Percentiles rank a stretch among this genome's conserved stretches.
These are phyloP conservation scores for Leptographium wingfieldii DNA, from an alignment of 2,329 filamentous ascomycete genomes.

Conservation along the genomic window DNA sequence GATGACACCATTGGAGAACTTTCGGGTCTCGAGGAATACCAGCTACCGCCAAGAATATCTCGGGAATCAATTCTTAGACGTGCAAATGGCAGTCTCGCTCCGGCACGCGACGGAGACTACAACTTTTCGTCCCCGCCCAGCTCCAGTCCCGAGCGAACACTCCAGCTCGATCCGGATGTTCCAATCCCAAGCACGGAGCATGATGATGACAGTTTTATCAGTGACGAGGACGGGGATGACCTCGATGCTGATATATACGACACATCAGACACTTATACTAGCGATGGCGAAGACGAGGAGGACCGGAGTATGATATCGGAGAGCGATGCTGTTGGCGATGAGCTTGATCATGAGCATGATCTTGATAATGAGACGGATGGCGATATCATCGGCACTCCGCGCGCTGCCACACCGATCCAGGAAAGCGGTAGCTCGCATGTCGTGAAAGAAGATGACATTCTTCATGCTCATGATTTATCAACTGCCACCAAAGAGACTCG, in stretches of 20 bases:
- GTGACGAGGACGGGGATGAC: conserved; percentile 15
- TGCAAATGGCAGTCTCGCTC: conserved; percentile 53
- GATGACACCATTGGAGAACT: conserved; percentile 50
- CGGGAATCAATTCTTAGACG: conserved; percentile 87
- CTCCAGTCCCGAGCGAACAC: conserved; percentile 44
- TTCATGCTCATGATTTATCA: conserved; percentile 4
- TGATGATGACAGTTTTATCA: conserved; percentile 6
- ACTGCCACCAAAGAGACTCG: conserved; percentile 12
- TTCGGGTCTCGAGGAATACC: conserved; percentile 47
- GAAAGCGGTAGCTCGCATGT: conserved; percentile 12
- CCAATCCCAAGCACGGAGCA: conserved; percentile 75
- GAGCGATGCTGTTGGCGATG: conserved; percentile 29
- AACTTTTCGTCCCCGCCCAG: conserved; percentile 49
- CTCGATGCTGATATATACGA: conserved; percentile 40
- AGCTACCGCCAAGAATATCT: conserved; percentile 68
- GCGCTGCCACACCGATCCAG: conserved; percentile 28
- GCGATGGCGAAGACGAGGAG: conserved; percentile 17
- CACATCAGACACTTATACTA: conserved; percentile 18
- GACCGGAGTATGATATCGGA: conserved; percentile 8
- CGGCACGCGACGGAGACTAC: conserved; percentile 48
- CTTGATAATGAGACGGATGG: conserved; percentile 20
- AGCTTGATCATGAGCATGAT: too few species aligned
- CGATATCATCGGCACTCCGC: conserved; percentile 39
- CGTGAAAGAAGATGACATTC: conserved; percentile 9
- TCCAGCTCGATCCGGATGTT: conserved; percentile 70